These are phyloP conservation scores for Coprinopsis marcescibilis DNA, from an alignment of 768 basidiomycete species.

Conservation along the genomic window DNA sequence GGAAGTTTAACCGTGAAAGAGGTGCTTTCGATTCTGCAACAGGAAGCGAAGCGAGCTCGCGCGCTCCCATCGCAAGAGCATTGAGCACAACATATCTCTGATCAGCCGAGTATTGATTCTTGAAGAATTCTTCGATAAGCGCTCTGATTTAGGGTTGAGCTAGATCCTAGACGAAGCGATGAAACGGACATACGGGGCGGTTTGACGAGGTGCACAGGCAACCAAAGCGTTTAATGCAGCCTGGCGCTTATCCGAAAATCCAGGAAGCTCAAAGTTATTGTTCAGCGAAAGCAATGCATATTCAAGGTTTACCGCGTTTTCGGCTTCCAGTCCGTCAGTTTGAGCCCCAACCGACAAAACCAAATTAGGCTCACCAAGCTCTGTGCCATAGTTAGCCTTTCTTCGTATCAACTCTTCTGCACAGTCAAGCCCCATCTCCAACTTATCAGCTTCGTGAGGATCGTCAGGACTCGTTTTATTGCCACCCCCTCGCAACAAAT, in stretches of 20 bases:
- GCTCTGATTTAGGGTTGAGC: conserved; percentile 37
- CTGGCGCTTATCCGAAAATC: conserved; percentile 73
- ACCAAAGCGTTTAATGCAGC: conserved; percentile 75
- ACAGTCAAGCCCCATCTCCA: conserved; percentile 74
- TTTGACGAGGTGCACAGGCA: conserved; percentile 67
- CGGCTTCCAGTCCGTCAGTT: conserved; percentile 45
- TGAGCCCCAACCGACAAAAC: neutral
- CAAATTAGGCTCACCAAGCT: conserved; percentile 59
- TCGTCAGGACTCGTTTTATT: conserved; percentile 46
- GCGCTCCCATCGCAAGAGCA: conserved; percentile 78
- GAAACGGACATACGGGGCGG: conserved; percentile 69
- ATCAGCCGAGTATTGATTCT: conserved; percentile 82
- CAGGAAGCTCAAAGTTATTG: conserved; percentile 79
- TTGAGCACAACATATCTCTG: conserved; percentile 85
- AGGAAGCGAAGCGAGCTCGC: conserved; percentile 63
- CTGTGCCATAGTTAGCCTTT: conserved; percentile 81
- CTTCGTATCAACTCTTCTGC: conserved; percentile 82
- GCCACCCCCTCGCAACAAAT: conserved; percentile 63
- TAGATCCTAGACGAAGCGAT: neutral
- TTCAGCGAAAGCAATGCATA: conserved; percentile 69
- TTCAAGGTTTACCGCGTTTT: conserved; percentile 82
- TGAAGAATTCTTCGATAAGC: conserved; percentile 90
- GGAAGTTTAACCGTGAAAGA: conserved; percentile 48
- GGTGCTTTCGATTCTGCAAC: conserved; percentile 29
- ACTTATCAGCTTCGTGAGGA: conserved; percentile 62